Conservation (phyloP, 164 flowering plant genomes). For the Annona squamosa region DNA sequence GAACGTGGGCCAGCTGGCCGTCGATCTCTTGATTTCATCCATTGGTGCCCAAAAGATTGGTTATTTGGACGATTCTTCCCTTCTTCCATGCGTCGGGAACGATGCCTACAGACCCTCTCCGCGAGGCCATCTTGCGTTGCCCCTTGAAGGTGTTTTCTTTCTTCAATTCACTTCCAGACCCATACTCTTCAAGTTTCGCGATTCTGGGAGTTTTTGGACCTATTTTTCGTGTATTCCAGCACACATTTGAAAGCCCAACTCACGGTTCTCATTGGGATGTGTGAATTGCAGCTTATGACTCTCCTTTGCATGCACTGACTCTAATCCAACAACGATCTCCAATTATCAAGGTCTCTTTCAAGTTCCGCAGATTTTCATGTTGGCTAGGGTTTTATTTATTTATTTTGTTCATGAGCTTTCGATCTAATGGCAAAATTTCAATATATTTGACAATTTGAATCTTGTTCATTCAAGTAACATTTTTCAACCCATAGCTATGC, state of each 20-base stretch:
- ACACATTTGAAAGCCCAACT: background rate
- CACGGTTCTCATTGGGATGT: background rate
- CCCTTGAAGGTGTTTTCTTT: slow-evolving; percentile 52
- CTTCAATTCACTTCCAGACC: background rate
- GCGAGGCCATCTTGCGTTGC: slow-evolving; percentile 48
- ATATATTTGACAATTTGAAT: no score
- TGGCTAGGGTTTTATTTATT: background rate
- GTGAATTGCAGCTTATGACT: slow-evolving; percentile 57
- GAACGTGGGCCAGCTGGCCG: slow-evolving; percentile 82
- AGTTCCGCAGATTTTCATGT: background rate
- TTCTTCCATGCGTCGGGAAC: slow-evolving; percentile 83
- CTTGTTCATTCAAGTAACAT: no score
- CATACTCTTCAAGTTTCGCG: background rate
- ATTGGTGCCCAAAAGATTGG: slow-evolving; percentile 57
- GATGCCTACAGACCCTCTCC: slow-evolving; percentile 71
- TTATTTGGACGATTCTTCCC: slow-evolving; percentile 62
- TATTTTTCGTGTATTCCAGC: no score
- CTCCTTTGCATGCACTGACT: slow-evolving; percentile 37
- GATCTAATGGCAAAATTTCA: no score
- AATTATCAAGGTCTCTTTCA: slow-evolving; percentile 50
- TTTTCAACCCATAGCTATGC: no score
- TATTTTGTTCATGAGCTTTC: no score
- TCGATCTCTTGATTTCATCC: slow-evolving; percentile 66
- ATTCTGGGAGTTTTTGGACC: background rate
- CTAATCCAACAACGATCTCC: slow-evolving; percentile 87